These are phyloP conservation scores for Sugiyamaella smithiae DNA, from an alignment of 805 yeast genomes.

Conservation along the genomic window DNA sequence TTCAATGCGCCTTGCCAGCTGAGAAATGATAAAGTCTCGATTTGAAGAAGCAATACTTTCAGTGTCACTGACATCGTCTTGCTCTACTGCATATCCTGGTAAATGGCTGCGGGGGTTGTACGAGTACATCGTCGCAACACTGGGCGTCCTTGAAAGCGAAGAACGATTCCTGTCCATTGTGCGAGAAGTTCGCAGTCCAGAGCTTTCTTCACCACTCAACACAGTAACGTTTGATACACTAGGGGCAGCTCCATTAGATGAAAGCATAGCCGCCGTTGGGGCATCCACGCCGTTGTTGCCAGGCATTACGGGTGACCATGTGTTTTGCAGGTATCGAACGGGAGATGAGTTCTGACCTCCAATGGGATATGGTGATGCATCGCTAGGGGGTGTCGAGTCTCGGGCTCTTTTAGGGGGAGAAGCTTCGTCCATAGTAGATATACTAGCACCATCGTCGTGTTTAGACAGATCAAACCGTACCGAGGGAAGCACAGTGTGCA, in stretches of 20 bases:
- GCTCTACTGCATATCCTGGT: constrained; percentile 24
- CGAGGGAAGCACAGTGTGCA: constrained; percentile 22
- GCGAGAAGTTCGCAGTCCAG: neutral
- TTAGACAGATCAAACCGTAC: constrained; percentile 2
- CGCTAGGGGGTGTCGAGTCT: neutral
- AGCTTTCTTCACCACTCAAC: neutral
- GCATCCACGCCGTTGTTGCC: neutral
- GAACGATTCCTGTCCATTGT: neutral
- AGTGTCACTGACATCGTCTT: constrained; percentile 28
- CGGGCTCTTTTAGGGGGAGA: neutral
- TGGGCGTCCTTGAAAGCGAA: constrained; percentile 22
- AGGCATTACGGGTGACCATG: constrained; percentile 3
- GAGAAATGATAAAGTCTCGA: constrained; percentile 18
- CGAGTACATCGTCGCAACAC: constrained; percentile 22
- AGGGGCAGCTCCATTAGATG: constrained; percentile 6
- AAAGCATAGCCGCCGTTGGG: neutral
- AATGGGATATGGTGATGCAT: neutral
- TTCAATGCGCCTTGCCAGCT: constrained; percentile 13
- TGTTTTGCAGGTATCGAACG: constrained; percentile 8
- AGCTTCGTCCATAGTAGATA: neutral
- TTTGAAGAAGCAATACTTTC: constrained; percentile 25
- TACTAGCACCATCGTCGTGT: neutral
- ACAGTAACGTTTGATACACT: constrained; percentile 4
- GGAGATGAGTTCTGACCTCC: neutral
- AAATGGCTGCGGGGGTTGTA: constrained; percentile 23